Percentiles rank a stretch among this genome's conserved stretches.
These are phyloP conservation scores for Aspergillus terreus DNA, from an alignment of 2,329 filamentous ascomycete species.

Conservation along the genomic window DNA sequence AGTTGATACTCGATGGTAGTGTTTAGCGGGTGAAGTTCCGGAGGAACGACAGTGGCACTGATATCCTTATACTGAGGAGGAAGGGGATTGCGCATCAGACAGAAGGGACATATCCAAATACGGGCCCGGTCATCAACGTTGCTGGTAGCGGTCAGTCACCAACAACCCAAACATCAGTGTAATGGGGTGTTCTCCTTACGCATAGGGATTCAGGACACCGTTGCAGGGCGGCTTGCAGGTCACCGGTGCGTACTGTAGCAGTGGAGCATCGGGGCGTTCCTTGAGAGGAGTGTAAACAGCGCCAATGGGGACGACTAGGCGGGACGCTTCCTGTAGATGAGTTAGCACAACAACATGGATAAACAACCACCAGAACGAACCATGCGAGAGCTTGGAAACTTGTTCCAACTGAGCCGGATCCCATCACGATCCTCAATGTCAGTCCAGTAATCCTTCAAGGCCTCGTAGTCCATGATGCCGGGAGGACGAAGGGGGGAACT, in stretches of 20 bases:
- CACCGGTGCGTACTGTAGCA: constrained; percentile 93
- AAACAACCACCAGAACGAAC: constrained; percentile 46
- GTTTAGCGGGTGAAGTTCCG: constrained; percentile 61
- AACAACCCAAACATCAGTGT: constrained; percentile 7
- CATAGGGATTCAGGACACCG: constrained; percentile 94
- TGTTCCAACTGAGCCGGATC: constrained; percentile 95
- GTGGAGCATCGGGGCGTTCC: constrained; percentile 80
- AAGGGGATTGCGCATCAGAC: constrained; percentile 62
- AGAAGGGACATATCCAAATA: constrained; percentile 68
- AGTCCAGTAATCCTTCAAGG: constrained; percentile 91
- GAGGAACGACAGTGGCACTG: constrained; percentile 61
- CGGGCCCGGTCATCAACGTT: constrained; percentile 64
- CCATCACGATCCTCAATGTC: constrained; percentile 97
- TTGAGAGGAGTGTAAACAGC: constrained; percentile 94
- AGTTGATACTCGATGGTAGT: constrained; percentile 66
- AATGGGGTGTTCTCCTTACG: constrained; percentile 53
- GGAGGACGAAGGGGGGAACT: constrained; percentile 16
- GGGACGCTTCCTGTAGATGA: constrained; percentile 73
- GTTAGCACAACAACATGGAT: constrained; percentile 23
- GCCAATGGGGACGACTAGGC: constrained; percentile 92
- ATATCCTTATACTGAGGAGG: constrained; percentile 68
- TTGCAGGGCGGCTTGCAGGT: constrained; percentile 95
- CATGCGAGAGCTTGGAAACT: constrained; percentile 97
- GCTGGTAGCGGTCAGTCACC: constrained; percentile 34
- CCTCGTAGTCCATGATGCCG: constrained; percentile 79